Evolutionary conservation across 371 early-diverging fungal species (phyloP).

Genomic region (Cokeromyces recurvatus): DNA sequence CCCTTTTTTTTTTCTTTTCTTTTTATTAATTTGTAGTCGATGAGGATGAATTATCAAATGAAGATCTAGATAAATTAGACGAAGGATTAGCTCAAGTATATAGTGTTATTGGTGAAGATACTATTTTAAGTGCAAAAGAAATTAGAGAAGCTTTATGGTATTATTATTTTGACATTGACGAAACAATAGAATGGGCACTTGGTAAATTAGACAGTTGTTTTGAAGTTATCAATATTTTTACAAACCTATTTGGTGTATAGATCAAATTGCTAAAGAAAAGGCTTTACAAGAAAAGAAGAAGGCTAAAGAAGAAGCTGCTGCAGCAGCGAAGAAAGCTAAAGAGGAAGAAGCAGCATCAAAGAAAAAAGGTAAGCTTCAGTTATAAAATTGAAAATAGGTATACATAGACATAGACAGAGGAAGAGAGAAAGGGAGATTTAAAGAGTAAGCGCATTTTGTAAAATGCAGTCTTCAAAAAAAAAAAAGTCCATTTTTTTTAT

Average conservation of each 20-base stretch:
- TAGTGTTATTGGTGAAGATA: conserved; percentile 48
- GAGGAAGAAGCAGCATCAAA: too few species aligned
- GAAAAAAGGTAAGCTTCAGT: too few species aligned
- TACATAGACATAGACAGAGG: neutral
- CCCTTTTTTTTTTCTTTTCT: neutral
- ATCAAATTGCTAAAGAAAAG: conserved; percentile 29
- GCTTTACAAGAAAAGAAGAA: conserved; percentile 42
- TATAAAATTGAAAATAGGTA: neutral
- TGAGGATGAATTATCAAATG: conserved; percentile 35
- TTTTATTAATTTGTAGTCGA: conserved; percentile 24
- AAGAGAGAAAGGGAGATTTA: neutral
- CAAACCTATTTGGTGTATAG: conserved; percentile 14
- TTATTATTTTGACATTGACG: conserved; percentile 56
- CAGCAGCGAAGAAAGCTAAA: conserved; percentile 27
- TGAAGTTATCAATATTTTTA: too few species aligned
- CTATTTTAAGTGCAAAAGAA: conserved; percentile 42
- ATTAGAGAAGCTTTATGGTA: conserved; percentile 67
- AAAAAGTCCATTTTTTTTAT: neutral
- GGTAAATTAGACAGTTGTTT: too few species aligned
- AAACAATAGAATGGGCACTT: conserved; percentile 53
- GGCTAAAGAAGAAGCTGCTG: conserved; percentile 24
- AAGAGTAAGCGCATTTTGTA: neutral
- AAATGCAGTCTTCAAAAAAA: neutral
- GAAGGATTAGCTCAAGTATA: conserved; percentile 48
- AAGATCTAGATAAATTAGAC: conserved; percentile 46